These are phyloP conservation scores for Fraxinus baroniana DNA, from an alignment of 305 asterid species.

Conservation along the genomic window DNA sequence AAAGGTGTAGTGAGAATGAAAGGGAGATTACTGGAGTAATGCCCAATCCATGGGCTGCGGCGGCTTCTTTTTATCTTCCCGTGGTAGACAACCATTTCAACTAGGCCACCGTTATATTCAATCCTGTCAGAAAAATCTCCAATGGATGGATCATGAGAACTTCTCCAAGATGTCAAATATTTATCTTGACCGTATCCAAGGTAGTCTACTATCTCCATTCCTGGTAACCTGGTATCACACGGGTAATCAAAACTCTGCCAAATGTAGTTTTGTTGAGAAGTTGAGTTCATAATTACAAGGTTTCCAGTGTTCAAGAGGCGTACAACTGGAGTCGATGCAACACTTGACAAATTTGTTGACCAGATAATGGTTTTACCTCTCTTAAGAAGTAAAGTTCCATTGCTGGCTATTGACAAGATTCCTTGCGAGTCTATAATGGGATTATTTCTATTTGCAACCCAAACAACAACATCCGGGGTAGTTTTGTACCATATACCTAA, in stretches of 20 bases:
- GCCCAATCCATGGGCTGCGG: constrained; percentile 26
- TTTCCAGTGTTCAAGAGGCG: constrained; percentile 34
- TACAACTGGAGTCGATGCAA: constrained; percentile 19
- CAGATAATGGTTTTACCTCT: constrained; percentile 22
- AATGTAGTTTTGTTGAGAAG: not conserved
- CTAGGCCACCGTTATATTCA: constrained; percentile 20
- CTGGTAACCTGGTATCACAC: constrained; percentile 33
- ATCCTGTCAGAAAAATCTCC: constrained; percentile 25
- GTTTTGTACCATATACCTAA: constrained; percentile 29
- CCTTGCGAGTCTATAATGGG: constrained; percentile 21
- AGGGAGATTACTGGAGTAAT: not conserved
- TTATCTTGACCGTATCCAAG: constrained; percentile 15
- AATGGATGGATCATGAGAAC: constrained; percentile 35
- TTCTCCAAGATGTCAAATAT: constrained; percentile 35
- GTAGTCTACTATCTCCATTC: constrained; percentile 27
- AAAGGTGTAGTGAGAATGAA: not conserved
- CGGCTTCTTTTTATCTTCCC: constrained; percentile 4
- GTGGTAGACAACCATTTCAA: not conserved
- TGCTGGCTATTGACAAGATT: constrained; percentile 10
- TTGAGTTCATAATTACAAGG: constrained; percentile 20
- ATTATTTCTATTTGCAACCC: constrained; percentile 34
- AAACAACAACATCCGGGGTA: constrained; percentile 24
- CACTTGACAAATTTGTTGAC: constrained; percentile 16
- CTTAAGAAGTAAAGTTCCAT: constrained; percentile 24
- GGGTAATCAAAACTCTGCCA: constrained; percentile 52